phyloP scores from a whole-genome alignment of 352 stramenopile species.

The Albugo candida region DNA sequence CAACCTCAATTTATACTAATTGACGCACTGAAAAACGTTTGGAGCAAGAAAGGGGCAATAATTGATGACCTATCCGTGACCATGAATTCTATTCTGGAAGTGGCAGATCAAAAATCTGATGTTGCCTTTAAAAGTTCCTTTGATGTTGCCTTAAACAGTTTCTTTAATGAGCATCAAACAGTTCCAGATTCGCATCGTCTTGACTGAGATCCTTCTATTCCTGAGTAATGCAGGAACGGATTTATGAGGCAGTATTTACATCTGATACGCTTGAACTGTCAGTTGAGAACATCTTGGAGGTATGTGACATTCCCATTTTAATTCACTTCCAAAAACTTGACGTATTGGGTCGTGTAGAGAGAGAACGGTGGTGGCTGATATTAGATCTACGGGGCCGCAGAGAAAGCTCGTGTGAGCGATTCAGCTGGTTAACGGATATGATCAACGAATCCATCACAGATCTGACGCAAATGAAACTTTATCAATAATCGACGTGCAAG shows the following conservation, averaged over 20 bases:
- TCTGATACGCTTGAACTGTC: constrained; percentile 62
- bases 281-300: constrained; percentile 77
- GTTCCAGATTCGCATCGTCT: constrained; percentile 57
- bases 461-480: constrained; percentile 74
- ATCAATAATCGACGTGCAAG: constrained; percentile 60
- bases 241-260: constrained; percentile 57
- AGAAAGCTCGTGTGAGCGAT: constrained; percentile 48
- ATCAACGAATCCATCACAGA: constrained; percentile 56
- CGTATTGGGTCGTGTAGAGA: constrained; percentile 7
- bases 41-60: constrained; percentile 60
- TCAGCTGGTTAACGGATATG: constrained; percentile 63
- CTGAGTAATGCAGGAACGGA: constrained; percentile 23
- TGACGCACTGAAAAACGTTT: constrained; percentile 9
- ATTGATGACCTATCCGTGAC: constrained; percentile 33
- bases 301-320: constrained; percentile 4
- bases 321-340: neutral
- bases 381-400: constrained; percentile 57
- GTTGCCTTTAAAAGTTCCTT: no score
- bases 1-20: neutral
- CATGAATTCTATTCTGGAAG: constrained; percentile 51
- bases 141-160: constrained; percentile 64
- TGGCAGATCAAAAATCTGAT: constrained; percentile 68
- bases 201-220: constrained; percentile 38
- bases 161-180: constrained; percentile 54
- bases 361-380: constrained; percentile 77